Percentiles rank a stretch among this genome's conserved stretches.
Conservation (phyloP, 345 rosid genomes). For the Draba incana region DNA sequence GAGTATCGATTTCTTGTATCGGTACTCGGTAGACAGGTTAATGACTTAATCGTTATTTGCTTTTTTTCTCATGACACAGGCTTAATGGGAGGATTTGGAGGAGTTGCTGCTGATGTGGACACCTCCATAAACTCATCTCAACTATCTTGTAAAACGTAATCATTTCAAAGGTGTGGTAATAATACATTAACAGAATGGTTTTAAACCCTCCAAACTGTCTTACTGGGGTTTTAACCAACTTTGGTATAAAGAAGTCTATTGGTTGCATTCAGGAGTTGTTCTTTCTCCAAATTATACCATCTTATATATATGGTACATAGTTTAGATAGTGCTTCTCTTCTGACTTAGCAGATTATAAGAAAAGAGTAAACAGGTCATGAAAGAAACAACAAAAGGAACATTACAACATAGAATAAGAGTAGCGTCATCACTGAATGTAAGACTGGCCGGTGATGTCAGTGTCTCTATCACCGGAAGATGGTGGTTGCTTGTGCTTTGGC, state of each 20-base stretch:
- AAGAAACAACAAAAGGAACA: not conserved
- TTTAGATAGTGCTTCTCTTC: not conserved
- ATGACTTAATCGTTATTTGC: not conserved
- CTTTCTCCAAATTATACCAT: not conserved
- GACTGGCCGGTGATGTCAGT: conserved; percentile 71
- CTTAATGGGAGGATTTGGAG: conserved; percentile 1
- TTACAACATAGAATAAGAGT: not conserved
- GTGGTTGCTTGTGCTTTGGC: conserved; percentile 57
- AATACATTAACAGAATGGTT: not conserved
- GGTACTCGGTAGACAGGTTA: not conserved
- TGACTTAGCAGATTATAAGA: not conserved
- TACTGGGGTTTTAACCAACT: too few species aligned
- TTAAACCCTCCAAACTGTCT: not conserved
- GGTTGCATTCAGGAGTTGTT: not conserved
- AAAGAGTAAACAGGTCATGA: not conserved
- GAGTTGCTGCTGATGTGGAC: conserved; percentile 1
- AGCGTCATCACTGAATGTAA: conserved; percentile 53
- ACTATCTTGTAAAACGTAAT: conserved; percentile 11
- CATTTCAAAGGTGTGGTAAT: conserved; percentile 18
- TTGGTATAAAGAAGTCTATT: not conserved
- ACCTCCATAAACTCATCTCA: conserved; percentile 5
- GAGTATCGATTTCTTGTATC: too few species aligned
- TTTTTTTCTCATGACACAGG: conserved; percentile 15
- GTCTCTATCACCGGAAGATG: conserved; percentile 63
- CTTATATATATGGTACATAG: not conserved